phyloP scores from a whole-genome alignment of 1,139 yeast genomes.

The Ogataea hybrid region DNA sequence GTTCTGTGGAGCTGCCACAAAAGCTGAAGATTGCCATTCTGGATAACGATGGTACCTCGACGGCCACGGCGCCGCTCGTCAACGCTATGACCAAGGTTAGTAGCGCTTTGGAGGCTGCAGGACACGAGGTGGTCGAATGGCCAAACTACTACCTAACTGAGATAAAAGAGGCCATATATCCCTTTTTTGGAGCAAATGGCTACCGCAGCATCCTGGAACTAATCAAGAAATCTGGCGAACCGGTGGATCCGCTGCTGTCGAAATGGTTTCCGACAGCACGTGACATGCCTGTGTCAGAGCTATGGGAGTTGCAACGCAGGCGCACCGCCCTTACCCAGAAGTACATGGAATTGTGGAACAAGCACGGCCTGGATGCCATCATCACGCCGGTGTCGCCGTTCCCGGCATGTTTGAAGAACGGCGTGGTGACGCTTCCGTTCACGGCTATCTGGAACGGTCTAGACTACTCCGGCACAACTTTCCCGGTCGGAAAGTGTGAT shows the following conservation, averaged over 20 bases:
- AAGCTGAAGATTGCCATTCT: conserved; percentile 36
- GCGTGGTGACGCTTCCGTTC: conserved; percentile 33
- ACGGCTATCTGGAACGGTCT: conserved; percentile 59
- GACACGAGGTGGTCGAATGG: conserved; percentile 41
- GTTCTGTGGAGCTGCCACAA: conserved; percentile 12
- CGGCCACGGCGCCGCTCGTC: conserved; percentile 41
- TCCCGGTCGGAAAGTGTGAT: conserved; percentile 61
- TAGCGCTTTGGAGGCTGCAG: conserved; percentile 30
- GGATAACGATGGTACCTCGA: conserved; percentile 34
- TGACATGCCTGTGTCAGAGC: conserved; percentile 33
- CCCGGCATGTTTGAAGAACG: conserved; percentile 44
- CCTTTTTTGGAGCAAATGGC: conserved; percentile 20
- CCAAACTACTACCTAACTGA: conserved; percentile 31
- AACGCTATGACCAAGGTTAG: conserved; percentile 20
- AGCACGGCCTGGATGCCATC: conserved; percentile 44
- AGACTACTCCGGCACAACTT: conserved; percentile 56
- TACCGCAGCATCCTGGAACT: conserved; percentile 10
- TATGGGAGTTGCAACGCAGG: conserved; percentile 45
- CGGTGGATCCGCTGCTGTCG: conserved; percentile 11
- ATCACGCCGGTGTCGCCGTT: conserved; percentile 48
- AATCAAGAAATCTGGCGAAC: conserved; percentile 39
- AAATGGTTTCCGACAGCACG: conserved; percentile 21
- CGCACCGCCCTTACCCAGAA: conserved; percentile 35
- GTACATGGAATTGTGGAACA: conserved; percentile 32
- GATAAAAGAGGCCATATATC: conserved; percentile 23